Evolutionary conservation across 2,329 filamentous ascomycete species (phyloP).

Genomic region (Fusarium sp.): DNA sequence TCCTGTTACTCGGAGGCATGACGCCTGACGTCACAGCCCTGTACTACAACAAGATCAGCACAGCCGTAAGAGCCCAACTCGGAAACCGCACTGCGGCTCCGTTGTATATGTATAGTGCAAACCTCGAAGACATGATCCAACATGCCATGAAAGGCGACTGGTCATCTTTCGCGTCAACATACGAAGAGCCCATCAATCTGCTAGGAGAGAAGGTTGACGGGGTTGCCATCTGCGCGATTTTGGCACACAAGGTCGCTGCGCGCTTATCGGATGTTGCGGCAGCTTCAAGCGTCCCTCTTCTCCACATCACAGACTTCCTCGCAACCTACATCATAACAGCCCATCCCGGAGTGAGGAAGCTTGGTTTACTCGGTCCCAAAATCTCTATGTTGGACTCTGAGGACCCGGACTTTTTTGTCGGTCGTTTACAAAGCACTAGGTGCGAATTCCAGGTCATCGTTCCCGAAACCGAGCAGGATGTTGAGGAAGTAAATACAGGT

Average conservation of each 20-base stretch:
- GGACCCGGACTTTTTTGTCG: not conserved
- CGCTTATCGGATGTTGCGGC: not conserved
- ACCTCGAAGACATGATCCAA: conserved; percentile 9
- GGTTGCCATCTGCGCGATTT: not conserved
- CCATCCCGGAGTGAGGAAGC: not conserved
- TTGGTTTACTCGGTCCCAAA: not conserved
- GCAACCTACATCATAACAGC: not conserved
- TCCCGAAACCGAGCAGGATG: not conserved
- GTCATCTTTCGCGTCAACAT: not conserved
- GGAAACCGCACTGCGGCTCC: not conserved
- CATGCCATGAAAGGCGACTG: conserved; percentile 1
- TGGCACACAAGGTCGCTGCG: conserved; percentile 5
- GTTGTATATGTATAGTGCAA: conserved; percentile 5
- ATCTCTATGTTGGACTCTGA: not conserved
- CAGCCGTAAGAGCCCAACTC: not conserved
- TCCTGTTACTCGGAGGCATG: conserved; percentile 9
- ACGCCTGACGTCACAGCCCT: conserved; percentile 1
- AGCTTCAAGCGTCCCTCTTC: not conserved
- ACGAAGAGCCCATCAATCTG: not conserved
- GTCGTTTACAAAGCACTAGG: not conserved
- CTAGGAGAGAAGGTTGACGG: not conserved
- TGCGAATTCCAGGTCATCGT: not conserved
- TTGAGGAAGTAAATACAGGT: not conserved
- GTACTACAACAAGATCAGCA: conserved; percentile 1
- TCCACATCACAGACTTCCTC: not conserved